phyloP scores from a whole-genome alignment of 2,329 filamentous ascomycete genomes.

The Colletotrichum siamense region DNA sequence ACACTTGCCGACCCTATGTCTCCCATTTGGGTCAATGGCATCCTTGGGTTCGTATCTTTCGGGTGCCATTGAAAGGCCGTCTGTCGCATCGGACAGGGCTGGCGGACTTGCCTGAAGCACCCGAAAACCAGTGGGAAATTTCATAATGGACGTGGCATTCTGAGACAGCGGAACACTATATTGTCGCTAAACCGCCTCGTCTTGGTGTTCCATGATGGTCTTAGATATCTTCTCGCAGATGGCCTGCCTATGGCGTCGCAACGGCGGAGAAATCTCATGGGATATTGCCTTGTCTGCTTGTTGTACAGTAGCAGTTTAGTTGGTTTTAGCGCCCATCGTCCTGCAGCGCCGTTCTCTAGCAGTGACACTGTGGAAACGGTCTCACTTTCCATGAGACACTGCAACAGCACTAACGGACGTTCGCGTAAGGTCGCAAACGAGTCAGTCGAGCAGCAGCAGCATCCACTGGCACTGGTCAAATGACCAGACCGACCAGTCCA shows the following conservation, averaged over 20 bases:
- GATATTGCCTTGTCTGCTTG: background rate
- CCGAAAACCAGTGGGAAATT: background rate
- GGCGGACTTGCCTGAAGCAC: background rate
- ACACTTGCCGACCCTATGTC: background rate
- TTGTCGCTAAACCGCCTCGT: slow-evolving; percentile 2
- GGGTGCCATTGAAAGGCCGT: background rate
- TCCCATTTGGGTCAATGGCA: background rate
- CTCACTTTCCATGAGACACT: background rate
- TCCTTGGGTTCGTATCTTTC: background rate
- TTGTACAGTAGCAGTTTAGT: background rate
- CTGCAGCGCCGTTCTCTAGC: background rate
- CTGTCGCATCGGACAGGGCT: background rate
- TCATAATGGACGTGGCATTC: background rate
- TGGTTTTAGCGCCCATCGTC: background rate
- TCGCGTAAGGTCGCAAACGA: background rate
- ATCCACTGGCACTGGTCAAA: background rate
- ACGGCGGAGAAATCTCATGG: background rate
- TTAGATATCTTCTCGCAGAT: background rate
- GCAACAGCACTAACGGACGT: background rate
- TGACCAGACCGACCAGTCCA: background rate
- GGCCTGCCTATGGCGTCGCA: background rate
- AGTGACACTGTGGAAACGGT: background rate
- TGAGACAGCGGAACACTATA: background rate
- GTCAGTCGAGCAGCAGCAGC: background rate
- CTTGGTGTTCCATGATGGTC: background rate